Evolutionary conservation across 1,284 basidiomycete genomes (phyloP).

Genomic region (Sphaerobolus stellatus): DNA sequence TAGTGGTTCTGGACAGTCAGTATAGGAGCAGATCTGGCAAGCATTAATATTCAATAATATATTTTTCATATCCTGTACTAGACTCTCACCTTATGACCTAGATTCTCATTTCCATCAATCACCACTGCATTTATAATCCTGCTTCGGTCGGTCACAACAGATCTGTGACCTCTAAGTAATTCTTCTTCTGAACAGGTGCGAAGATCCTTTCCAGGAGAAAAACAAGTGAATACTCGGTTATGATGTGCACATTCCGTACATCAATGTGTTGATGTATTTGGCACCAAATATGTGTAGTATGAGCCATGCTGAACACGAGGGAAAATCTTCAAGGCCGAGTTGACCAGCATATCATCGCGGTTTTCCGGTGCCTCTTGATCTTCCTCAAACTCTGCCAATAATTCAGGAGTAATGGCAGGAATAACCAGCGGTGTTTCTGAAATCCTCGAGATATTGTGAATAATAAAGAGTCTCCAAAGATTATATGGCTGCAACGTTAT

Average conservation of each 20-base stretch:
- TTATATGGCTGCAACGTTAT: neutral
- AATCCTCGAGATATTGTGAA: neutral
- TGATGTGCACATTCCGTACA: neutral
- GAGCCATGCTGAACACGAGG: neutral
- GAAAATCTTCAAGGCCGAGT: neutral
- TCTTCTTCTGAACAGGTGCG: neutral
- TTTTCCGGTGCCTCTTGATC: neutral
- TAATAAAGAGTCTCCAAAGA: neutral
- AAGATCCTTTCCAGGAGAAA: neutral
- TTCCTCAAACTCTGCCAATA: neutral
- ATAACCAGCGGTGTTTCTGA: neutral
- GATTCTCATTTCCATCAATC: neutral
- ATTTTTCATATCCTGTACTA: too few relatives aligned
- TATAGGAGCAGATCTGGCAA: too few relatives aligned
- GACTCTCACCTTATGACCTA: conserved; percentile 2
- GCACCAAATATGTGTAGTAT: neutral
- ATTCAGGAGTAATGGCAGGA: too few relatives aligned
- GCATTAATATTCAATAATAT: too few relatives aligned
- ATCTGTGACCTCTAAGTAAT: neutral
- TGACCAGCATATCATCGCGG: neutral
- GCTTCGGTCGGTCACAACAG: neutral
- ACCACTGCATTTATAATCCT: neutral
- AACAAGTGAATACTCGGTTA: neutral
- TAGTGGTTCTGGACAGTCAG: too few relatives aligned
- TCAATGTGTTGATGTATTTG: neutral